These are phyloP conservation scores for Apiospora saccharicola DNA, from an alignment of 2,329 filamentous ascomycete species.

Conservation along the genomic window DNA sequence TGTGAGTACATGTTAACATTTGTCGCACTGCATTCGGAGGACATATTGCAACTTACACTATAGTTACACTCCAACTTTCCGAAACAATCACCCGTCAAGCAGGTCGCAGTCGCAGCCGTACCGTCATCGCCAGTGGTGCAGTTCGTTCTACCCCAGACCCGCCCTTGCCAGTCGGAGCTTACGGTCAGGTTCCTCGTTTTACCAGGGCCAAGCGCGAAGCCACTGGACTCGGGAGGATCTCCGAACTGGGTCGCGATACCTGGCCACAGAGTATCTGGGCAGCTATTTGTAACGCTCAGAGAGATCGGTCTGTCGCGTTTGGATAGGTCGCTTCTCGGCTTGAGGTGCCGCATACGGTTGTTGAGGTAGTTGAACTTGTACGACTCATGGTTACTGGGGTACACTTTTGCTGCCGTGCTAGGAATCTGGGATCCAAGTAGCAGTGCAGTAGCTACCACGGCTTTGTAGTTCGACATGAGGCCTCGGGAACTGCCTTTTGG, in stretches of 20 bases:
- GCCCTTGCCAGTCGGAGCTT: conserved; percentile 78
- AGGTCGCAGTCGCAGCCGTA: conserved; percentile 62
- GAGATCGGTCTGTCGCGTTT: conserved; percentile 52
- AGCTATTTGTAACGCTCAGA: conserved; percentile 75
- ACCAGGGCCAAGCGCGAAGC: conserved; percentile 71
- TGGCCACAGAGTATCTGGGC: conserved; percentile 76
- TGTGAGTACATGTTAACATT: conserved; percentile 41
- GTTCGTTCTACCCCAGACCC: conserved; percentile 85
- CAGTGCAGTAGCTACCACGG: conserved; percentile 6
- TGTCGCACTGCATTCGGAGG: background rate
- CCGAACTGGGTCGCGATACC: conserved; percentile 78
- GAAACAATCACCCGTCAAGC: conserved; percentile 79
- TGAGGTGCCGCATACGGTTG: conserved; percentile 31
- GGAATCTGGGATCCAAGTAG: conserved; percentile 32
- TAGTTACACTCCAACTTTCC: conserved; percentile 73
- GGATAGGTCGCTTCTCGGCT: conserved; percentile 36
- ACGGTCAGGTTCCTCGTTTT: conserved; percentile 69
- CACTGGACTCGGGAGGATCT: conserved; percentile 69
- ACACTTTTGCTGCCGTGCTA: conserved; percentile 36
- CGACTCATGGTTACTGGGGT: conserved; percentile 40
- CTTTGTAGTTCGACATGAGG: conserved; percentile 15
- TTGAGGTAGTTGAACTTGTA: conserved; percentile 42
- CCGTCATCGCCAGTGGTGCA: conserved; percentile 73
- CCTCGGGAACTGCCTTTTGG: background rate
- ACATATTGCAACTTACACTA: conserved; percentile 59